Base-by-base conservation (phyloP, 2,329 filamentous ascomycete species). In the Alternaria gaisen region DNA sequence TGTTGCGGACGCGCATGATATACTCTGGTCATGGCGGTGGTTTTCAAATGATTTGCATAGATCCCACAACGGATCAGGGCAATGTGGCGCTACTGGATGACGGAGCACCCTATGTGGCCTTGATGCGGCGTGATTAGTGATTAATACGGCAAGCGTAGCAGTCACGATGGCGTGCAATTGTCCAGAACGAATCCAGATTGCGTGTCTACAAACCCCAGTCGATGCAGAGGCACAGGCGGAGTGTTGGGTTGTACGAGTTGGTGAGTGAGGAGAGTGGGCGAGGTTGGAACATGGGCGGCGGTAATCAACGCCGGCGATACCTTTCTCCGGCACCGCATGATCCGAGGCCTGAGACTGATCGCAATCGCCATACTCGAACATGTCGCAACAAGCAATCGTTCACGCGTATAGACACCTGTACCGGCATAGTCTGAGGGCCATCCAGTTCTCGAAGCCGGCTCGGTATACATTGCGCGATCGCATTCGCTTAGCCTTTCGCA, bases 341-440 rank as follows among this genome's bases (percentile, higher is more conserved):
- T 60, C 46, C 41, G 26, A 26, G 47, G 47, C 44, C 46, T 46
- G 36, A 50, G 48, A 57, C 51, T 28, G 42, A 36, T 42, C 56
- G 43, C 52, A 40, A 16, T 53, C 26, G 24, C 5, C 11, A 40
- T 42, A n/a, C 51, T 48, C 56, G 59, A 63, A 57, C 28, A 79
- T 79, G 77, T 66, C 75, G 11, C 64, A 60, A 41, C 78, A 67
- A 52, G 80, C 88, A 30, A 72, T 92, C 53, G 72, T 89, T 40
- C 83, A 85, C 67, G 87, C 90, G 47, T 95, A 94, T 79, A 86
- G 92, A 62, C 82, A 86, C 59, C 83, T 95, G 34, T 90, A 91
- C 73, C 87, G 89, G 53, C 83, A 83, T 7, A 81, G 86, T 18
- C 83, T 94, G n/a, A 86, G 84, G 30, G 92, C 91, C 4, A 87